A percentile compares a stretch with the other conserved stretches of the same genome.
Evolutionary conservation across 768 basidiomycete species (phyloP).

Genomic region (Agaricus bisporus): DNA sequence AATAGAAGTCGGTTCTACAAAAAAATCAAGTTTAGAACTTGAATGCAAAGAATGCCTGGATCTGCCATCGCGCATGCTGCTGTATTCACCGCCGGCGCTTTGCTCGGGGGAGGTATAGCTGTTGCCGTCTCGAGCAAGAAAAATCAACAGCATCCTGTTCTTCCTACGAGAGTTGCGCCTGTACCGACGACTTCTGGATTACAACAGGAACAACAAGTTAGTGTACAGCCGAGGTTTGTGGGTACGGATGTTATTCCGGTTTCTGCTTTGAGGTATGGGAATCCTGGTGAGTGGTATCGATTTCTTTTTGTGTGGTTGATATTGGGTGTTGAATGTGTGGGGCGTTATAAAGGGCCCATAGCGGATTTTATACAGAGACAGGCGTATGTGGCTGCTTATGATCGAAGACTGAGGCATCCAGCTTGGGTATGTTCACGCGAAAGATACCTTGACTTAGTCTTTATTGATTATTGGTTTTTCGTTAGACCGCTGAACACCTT

Average conservation of each 20-base stretch:
- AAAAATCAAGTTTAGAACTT: background rate
- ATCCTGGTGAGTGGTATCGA: conserved; percentile 55
- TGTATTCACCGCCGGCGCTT: conserved; percentile 77
- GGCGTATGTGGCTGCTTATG: conserved; percentile 88
- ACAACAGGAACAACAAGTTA: conserved; percentile 18
- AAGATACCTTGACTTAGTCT: no score
- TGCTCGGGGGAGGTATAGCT: conserved; percentile 73
- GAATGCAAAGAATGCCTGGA: conserved; percentile 2
- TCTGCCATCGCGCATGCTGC: conserved; percentile 48
- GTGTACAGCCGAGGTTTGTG: conserved; percentile 5
- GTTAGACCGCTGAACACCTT: conserved; percentile 93
- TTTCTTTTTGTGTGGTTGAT: background rate
- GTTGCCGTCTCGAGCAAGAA: conserved; percentile 36
- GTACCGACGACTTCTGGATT: conserved; percentile 14
- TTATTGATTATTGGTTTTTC: no score
- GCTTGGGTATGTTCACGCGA: conserved; percentile 67
- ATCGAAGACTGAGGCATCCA: conserved; percentile 84
- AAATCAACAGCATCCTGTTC: conserved; percentile 1
- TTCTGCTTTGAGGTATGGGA: conserved; percentile 65
- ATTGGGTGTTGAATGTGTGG: background rate
- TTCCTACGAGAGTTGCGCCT: conserved; percentile 1
- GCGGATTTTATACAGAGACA: conserved; percentile 72
- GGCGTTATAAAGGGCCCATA: conserved; percentile 75
- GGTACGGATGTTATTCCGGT: conserved; percentile 6
- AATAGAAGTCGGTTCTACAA: background rate